A percentile compares a stretch with the other conserved stretches of the same genome.
Conservation (phyloP, 2,329 filamentous ascomycete species). For the Fonsecaea erecta region DNA sequence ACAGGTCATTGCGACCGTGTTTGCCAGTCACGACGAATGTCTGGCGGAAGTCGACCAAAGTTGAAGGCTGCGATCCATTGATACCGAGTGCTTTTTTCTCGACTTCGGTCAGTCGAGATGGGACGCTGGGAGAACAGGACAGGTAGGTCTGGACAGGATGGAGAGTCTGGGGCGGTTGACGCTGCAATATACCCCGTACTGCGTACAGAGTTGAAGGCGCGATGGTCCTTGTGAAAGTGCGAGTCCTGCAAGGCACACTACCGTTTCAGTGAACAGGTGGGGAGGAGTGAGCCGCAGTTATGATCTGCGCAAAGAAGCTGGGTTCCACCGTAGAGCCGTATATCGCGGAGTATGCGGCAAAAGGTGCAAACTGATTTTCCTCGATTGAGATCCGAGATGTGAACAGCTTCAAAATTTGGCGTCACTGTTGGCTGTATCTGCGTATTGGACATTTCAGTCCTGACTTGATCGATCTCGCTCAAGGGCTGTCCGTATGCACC, state of each 20-base stretch:
- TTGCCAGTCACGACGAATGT: conserved; percentile 35
- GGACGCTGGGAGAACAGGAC: neutral
- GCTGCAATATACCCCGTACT: neutral
- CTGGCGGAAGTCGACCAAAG: conserved; percentile 29
- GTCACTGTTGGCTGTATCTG: neutral
- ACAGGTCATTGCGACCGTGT: conserved; percentile 37
- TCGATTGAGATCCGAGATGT: neutral
- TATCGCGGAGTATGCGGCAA: conserved; percentile 13
- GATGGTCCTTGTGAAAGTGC: neutral
- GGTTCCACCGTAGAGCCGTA: neutral
- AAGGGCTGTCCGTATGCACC: neutral
- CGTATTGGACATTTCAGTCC: neutral
- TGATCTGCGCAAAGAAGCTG: neutral
- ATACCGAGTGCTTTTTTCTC: conserved; percentile 21
- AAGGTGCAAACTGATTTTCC: conserved; percentile 4
- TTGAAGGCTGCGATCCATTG: conserved; percentile 32
- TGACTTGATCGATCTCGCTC: neutral
- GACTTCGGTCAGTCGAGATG: conserved; percentile 26
- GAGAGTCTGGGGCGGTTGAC: neutral
- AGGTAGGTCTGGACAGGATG: neutral
- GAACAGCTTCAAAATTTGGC: neutral
- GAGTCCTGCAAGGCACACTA: conserved; percentile 3
- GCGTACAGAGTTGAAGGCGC: neutral
- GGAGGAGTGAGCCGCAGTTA: neutral
- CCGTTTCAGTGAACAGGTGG: neutral